Percentiles rank a stretch among this genome's conserved stretches.
Evolutionary conservation across 805 yeast genomes (phyloP).

Genomic region (Grigorovia jiainica): DNA sequence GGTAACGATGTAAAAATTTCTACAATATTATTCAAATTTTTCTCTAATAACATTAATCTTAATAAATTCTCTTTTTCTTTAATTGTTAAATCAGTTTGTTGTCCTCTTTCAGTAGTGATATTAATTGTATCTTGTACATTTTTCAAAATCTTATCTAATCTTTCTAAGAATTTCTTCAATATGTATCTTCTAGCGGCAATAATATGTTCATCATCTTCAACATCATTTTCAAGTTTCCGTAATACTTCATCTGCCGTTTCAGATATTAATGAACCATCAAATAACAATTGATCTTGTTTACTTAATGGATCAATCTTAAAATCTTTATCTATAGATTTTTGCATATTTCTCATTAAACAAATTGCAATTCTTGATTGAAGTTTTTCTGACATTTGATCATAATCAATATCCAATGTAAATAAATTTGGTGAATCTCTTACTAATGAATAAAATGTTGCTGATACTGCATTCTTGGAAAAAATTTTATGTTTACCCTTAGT

Average conservation of each 20-base stretch:
- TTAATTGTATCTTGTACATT: conserved; percentile 43
- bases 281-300: conserved; percentile 50
- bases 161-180: conserved; percentile 33
- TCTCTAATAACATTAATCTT: conserved; percentile 58
- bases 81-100: conserved; percentile 41
- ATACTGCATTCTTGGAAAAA: conserved; percentile 12
- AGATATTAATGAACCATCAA: conserved; percentile 66
- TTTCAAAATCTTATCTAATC: conserved; percentile 28
- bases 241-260: conserved; percentile 63
- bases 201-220: background rate
- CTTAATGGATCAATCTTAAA: conserved; percentile 28
- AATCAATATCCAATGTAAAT: conserved; percentile 59
- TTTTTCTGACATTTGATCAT: conserved; percentile 47
- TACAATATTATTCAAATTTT: conserved; percentile 50
- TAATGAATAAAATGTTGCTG: conserved; percentile 58
- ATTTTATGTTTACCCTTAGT: background rate
- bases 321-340: conserved; percentile 36
- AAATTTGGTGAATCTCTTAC: conserved; percentile 58
- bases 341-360: conserved; percentile 78
- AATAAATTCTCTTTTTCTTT: conserved; percentile 72
- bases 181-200: conserved; percentile 25
- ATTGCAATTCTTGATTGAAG: conserved; percentile 67
- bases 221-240: conserved; percentile 21
- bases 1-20: conserved; percentile 29
- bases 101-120: conserved; percentile 49